Evolutionary conservation across 805 yeast genomes (phyloP).

Genomic region (Saccharomycopsis capsularis): DNA sequence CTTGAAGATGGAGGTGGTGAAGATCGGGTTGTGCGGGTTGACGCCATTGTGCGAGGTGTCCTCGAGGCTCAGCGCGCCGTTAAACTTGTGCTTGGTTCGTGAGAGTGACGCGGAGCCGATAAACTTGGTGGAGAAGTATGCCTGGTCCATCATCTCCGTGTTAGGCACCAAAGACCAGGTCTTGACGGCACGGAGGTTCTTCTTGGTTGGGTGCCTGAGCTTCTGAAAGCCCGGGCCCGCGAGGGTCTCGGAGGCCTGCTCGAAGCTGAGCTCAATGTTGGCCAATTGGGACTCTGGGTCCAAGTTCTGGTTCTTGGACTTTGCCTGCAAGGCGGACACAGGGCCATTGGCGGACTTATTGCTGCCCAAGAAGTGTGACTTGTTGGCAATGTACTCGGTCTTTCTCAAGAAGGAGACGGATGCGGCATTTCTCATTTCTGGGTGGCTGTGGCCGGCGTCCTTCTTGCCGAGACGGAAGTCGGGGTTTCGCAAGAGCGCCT

Average conservation of each 20-base stretch:
- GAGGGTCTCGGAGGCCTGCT: conserved; percentile 43
- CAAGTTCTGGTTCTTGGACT: conserved; percentile 23
- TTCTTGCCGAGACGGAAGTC: conserved; percentile 23
- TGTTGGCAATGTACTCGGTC: conserved; percentile 84
- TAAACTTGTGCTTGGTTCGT: conserved; percentile 22
- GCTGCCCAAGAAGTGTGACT: conserved; percentile 17
- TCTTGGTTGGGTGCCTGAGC: conserved; percentile 74
- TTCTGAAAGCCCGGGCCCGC: conserved; percentile 34
- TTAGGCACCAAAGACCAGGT: conserved; percentile 86
- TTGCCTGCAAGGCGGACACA: not conserved
- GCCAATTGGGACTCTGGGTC: conserved; percentile 60
- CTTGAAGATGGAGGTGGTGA: conserved; percentile 60
- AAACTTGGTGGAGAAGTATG: conserved; percentile 57
- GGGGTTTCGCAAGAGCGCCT: conserved; percentile 74
- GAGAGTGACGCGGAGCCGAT: conserved; percentile 41
- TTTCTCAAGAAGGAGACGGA: conserved; percentile 78
- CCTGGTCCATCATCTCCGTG: conserved; percentile 81
- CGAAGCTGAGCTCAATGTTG: conserved; percentile 76
- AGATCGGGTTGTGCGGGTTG: conserved; percentile 29
- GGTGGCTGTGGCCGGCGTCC: conserved; percentile 24
- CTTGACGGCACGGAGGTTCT: conserved; percentile 61
- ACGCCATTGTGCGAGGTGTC: conserved; percentile 30
- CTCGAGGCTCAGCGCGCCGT: conserved; percentile 26
- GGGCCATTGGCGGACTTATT: not conserved
- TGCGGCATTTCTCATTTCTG: conserved; percentile 22